A percentile compares a stretch with the other conserved stretches of the same genome.
Conservation (phyloP, 1,139 yeast genomes). For the Pichia sp. region DNA sequence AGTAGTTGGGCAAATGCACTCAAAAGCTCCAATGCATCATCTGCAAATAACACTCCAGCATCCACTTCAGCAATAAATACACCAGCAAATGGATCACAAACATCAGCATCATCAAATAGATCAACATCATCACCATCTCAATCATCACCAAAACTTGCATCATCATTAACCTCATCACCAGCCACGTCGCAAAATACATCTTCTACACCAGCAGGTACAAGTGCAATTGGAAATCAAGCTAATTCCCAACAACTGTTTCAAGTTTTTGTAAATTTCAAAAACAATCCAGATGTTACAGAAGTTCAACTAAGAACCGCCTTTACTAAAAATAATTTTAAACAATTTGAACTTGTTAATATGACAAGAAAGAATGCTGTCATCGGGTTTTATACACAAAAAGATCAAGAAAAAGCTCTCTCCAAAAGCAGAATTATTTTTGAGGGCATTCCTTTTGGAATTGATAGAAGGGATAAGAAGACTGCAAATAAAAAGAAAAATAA, state of each 20-base stretch:
- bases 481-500: slow-evolving; percentile 3
- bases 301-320: slow-evolving; percentile 2
- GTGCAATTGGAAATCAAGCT: not conserved
- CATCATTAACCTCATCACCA: not conserved
- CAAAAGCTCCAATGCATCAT: not conserved
- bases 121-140: not conserved
- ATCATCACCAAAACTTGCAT: not conserved
- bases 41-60: not conserved
- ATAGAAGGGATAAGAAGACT: slow-evolving; percentile 2
- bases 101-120: not conserved
- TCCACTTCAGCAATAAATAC: not conserved
- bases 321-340: not conserved
- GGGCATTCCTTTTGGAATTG: slow-evolving; percentile 3
- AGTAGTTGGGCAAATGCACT: slow-evolving; percentile 7
- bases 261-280: slow-evolving; percentile 6
- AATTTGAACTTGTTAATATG: not conserved
- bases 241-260: not conserved
- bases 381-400: slow-evolving; percentile 3
- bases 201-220: not conserved
- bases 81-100: not conserved
- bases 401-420: slow-evolving; percentile 3
- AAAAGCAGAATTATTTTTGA: slow-evolving; percentile 3
- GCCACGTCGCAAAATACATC: not conserved
- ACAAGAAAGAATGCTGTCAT: slow-evolving; percentile 6
- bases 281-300: slow-evolving; percentile 1